Base-by-base conservation (phyloP, 805 yeast species). In the Cephaloascus albidus region DNA sequence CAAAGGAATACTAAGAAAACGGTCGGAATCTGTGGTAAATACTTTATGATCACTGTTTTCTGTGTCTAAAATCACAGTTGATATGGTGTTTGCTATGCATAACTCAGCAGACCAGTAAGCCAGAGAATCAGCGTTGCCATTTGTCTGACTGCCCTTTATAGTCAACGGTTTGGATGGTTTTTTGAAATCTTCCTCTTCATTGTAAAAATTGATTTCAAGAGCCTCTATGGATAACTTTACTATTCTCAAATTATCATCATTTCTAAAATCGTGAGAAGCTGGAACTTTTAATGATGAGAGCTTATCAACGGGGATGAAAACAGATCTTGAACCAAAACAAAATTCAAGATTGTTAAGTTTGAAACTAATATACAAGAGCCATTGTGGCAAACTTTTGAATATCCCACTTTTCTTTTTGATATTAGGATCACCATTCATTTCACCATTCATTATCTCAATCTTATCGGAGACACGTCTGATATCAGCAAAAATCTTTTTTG, bases 251-350 rank as follows among this genome's bases (percentile, higher is more conserved):
- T 23, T 12, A 23, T 23, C 28, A 23, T 12, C 28, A 23, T 23
- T 6, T 23, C 6, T 23, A 12, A 23, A 23, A 23, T 23, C 28
- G 12, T 23, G 28, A 23, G 28, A 6, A 8, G 12, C 28, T 12
- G 28, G 28, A 23, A 12, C 28, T 6, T 31, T 15, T n/a, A 31
- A 18, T 35, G 31, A 15, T 28, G 3, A 5, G 6, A 31, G 8
- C 16, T 8, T n/a, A 6, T 36, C 38, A 3, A 33, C 36, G 18
- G 60, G 64, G 5, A 65, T 57, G 30, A 66, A 49, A 1, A 65
- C 59, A 5, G 70, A 65, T 17, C 69, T 47, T 2, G 71, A 62
- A 0, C 70, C 71, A 10, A 66, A 38, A 23, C 44, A 40, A 3
- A 67, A 32, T 8, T 45, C 45, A 18, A 51, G 31, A 4, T 45